Conservation (phyloP, 176 grass and related monocot species). For the Echinochloa phyllopogon region DNA sequence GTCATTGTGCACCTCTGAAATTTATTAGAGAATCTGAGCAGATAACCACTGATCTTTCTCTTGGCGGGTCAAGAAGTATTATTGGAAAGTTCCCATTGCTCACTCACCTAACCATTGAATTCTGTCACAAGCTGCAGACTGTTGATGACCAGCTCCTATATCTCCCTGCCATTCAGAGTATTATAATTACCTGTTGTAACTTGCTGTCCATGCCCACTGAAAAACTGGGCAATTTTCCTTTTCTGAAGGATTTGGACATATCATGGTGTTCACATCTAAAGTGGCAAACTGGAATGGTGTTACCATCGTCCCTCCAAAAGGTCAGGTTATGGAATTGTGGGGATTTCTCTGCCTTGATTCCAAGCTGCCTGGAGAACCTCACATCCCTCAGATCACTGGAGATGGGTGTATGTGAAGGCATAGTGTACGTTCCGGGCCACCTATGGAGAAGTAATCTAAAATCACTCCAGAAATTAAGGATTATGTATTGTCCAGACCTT, state of each 20-base stretch:
- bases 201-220: background rate
- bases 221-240: background rate
- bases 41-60: too few species aligned
- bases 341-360: background rate
- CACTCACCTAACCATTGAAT: background rate
- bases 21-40: background rate
- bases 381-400: background rate
- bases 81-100: background rate
- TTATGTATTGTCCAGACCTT: rapidly evolving
- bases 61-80: background rate
- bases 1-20: background rate
- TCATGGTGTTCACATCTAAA: background rate
- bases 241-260: background rate
- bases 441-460: background rate
- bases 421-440: background rate
- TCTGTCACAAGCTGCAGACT: background rate
- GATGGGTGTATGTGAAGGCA: rapidly evolving
- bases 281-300: background rate
- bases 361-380: background rate
- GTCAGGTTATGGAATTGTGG: rapidly evolving
- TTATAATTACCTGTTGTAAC: background rate
- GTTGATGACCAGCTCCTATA: background rate
- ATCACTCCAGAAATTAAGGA: background rate
- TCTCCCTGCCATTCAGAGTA: slow-evolving; percentile 1
- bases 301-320: background rate